These are phyloP conservation scores for Amyloporia xantha DNA, from an alignment of 768 basidiomycete genomes.

Conservation along the genomic window DNA sequence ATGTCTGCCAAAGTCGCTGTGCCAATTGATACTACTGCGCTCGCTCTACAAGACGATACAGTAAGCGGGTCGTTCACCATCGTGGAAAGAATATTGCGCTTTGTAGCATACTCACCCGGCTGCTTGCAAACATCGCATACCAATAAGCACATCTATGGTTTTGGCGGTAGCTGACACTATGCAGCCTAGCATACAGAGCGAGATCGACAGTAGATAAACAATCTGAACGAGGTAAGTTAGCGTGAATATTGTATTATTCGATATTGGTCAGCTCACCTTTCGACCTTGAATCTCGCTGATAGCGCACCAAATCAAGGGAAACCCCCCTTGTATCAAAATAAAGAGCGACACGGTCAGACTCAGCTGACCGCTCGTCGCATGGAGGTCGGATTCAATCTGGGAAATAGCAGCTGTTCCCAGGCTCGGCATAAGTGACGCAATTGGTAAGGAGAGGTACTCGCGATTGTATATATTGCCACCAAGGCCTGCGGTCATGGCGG, in stretches of 20 bases:
- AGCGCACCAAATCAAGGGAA: conserved; percentile 63
- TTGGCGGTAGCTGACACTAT: conserved; percentile 49
- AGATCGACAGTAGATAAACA: conserved; percentile 44
- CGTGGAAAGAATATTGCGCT: too few species aligned
- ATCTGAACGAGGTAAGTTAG: too few species aligned
- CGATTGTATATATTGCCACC: conserved; percentile 59
- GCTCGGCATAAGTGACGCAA: background rate
- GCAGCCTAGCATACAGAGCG: conserved; percentile 52
- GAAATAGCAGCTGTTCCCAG: conserved; percentile 56
- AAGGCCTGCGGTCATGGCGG: conserved; percentile 52
- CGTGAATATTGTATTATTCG: too few species aligned
- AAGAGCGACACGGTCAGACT: conserved; percentile 66
- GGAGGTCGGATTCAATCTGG: conserved; percentile 51
- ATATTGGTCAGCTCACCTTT: conserved; percentile 56
- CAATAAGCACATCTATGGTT: conserved; percentile 54
- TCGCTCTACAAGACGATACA: too few species aligned
- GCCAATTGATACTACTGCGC: conserved; percentile 64
- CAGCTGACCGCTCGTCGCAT: conserved; percentile 54
- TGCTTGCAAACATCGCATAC: conserved; percentile 64
- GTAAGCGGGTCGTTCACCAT: too few species aligned
- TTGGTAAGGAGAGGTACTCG: conserved; percentile 16
- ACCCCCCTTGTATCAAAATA: conserved; percentile 60
- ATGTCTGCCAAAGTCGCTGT: conserved; percentile 76
- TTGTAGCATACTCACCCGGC: conserved; percentile 41
- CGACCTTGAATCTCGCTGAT: conserved; percentile 72